phyloP scores from a whole-genome alignment of 176 grass and related monocot genomes.

The Oropetium thomaeum region DNA sequence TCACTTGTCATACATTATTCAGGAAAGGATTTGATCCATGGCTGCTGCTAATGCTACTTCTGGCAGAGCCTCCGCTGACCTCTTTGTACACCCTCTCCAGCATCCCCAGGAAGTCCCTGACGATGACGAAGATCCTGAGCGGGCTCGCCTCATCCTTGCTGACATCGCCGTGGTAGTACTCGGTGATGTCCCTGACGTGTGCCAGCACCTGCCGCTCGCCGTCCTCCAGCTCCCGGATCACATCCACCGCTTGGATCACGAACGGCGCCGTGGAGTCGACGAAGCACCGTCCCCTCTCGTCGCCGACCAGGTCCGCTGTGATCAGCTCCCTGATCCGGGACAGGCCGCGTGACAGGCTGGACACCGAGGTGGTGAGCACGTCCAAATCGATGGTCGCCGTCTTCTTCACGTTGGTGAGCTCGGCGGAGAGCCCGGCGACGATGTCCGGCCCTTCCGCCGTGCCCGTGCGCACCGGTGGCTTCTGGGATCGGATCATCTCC shows the following conservation, averaged over 20 bases:
- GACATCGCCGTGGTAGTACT: constrained; percentile 95
- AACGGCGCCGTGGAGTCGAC: constrained; percentile 53
- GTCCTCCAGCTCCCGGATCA: constrained; percentile 68
- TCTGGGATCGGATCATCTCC: constrained; percentile 68
- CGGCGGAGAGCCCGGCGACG: constrained; percentile 58
- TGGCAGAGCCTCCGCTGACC: constrained; percentile 35
- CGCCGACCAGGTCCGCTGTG: constrained; percentile 10
- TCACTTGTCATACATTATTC: constrained; percentile 27
- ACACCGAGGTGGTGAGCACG: constrained; percentile 70
- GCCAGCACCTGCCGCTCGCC: constrained; percentile 57
- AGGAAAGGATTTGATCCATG: constrained; percentile 38
- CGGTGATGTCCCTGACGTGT: constrained; percentile 82
- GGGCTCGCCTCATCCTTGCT: constrained; percentile 80
- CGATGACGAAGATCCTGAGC: constrained; percentile 91
- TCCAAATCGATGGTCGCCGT: constrained; percentile 81
- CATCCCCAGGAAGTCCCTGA: constrained; percentile 84
- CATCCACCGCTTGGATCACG: constrained; percentile 53
- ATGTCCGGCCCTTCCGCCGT: constrained; percentile 51
- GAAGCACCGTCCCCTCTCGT: constrained; percentile 46
- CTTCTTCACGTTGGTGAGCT: constrained; percentile 80
- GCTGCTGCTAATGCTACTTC: constrained; percentile 16
- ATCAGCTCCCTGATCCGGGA: constrained; percentile 58
- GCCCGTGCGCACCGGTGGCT: constrained; percentile 10
- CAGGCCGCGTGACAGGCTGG: constrained; percentile 56
- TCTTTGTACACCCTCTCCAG: constrained; percentile 88